phyloP scores from a whole-genome alignment of 2,329 filamentous ascomycete genomes.

The Diaporthe australafricana region DNA sequence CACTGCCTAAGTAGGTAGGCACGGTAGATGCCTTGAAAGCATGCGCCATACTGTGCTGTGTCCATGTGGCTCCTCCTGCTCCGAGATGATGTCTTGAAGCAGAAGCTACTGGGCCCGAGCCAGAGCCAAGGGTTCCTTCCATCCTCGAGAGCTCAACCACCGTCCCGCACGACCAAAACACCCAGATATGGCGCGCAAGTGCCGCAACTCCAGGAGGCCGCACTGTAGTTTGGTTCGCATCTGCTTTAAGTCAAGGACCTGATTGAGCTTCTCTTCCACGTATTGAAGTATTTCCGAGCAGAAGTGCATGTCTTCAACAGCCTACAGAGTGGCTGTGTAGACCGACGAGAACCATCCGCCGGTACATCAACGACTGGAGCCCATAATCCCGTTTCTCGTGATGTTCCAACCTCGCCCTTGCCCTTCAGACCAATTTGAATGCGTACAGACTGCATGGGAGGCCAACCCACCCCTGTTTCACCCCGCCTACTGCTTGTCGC shows the following conservation, averaged over 20 bases:
- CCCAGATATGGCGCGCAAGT: background rate
- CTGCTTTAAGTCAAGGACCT: background rate
- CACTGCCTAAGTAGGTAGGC: background rate
- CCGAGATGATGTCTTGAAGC: background rate
- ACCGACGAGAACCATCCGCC: background rate
- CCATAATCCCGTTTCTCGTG: background rate
- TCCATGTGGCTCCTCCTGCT: slow-evolving; percentile 5
- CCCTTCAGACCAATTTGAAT: background rate
- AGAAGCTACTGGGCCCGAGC: background rate
- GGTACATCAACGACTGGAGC: background rate
- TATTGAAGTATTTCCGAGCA: background rate
- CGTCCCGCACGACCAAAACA: background rate
- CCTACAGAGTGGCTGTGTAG: background rate
- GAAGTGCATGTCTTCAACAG: background rate
- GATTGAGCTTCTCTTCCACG: background rate
- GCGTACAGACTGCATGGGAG: background rate
- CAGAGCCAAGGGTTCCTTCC: background rate
- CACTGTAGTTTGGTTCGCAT: background rate
- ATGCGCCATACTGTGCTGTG: background rate
- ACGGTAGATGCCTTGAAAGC: no score
- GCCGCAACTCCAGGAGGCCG: background rate
- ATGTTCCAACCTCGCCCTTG: background rate
- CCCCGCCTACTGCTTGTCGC: slow-evolving; percentile 29
- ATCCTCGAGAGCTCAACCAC: background rate
- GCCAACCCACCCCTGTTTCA: background rate